Evolutionary conservation across 345 rosid species (phyloP).

Genomic region (Fremontodendron californicum): DNA sequence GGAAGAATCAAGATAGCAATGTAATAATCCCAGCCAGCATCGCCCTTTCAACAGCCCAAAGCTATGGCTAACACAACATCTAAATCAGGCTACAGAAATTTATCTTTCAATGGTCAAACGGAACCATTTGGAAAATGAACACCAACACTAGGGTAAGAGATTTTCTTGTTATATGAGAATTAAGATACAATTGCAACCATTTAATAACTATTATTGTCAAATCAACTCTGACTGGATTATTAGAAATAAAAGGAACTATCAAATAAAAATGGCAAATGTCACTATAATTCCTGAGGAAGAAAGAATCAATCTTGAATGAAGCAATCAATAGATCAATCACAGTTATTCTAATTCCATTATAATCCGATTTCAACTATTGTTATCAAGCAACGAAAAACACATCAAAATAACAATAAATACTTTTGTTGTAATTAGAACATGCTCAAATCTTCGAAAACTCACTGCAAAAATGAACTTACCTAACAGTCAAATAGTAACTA

Average conservation of each 20-base stretch:
- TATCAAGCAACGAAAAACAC: not conserved
- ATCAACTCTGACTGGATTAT: not conserved
- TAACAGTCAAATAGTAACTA: not conserved
- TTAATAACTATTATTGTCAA: not conserved
- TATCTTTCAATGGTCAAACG: not conserved
- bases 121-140: not conserved
- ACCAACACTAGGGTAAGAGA: not conserved
- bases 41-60: slow-evolving; percentile 21
- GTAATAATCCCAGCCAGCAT: slow-evolving; percentile 25
- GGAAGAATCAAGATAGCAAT: slow-evolving; percentile 28
- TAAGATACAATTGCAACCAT: not conserved
- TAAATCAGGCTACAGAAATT: not conserved
- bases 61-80: slow-evolving; percentile 13
- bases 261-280: not conserved
- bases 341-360: not conserved
- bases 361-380: not conserved
- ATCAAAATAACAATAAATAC: not conserved
- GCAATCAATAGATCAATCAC: not conserved
- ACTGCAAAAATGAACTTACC: not conserved
- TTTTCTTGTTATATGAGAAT: not conserved
- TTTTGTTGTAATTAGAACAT: not conserved
- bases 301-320: not conserved
- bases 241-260: not conserved
- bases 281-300: not conserved
- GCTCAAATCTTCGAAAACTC: not conserved